These are phyloP conservation scores for Yamadazyma triangularis DNA, from an alignment of 1,139 yeast genomes.

Conservation along the genomic window DNA sequence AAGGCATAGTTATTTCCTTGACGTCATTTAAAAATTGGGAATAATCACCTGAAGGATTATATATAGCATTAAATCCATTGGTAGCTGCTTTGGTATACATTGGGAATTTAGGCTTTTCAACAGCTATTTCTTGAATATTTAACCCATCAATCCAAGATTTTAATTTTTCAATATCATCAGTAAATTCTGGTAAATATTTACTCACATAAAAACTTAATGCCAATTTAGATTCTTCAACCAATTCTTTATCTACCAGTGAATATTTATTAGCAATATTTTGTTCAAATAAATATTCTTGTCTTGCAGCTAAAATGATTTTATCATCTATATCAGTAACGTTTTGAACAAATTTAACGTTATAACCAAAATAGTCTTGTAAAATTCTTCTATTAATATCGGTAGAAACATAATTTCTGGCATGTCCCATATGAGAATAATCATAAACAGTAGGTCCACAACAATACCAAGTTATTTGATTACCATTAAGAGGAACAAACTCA, in stretches of 20 bases:
- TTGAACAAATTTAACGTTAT: constrained; percentile 81
- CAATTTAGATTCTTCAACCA: constrained; percentile 33
- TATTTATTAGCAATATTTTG: constrained; percentile 39
- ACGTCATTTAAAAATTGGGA: constrained; percentile 44
- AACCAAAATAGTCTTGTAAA: constrained; percentile 85
- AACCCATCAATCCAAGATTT: constrained; percentile 42
- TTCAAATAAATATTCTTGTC: constrained; percentile 80
- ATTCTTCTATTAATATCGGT: constrained; percentile 90
- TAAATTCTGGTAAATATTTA: constrained; percentile 52
- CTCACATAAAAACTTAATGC: constrained; percentile 48
- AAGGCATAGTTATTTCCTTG: constrained; percentile 72
- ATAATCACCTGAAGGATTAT: constrained; percentile 13
- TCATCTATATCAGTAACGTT: constrained; percentile 98
- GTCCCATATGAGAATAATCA: constrained; percentile 98
- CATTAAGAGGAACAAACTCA: constrained; percentile 61
- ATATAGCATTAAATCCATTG: constrained; percentile 46
- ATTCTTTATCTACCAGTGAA: constrained; percentile 28
- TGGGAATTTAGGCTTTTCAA: constrained; percentile 71
- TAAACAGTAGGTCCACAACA: constrained; percentile 99
- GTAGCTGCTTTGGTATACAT: constrained; percentile 73
- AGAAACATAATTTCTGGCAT: constrained; percentile 94
- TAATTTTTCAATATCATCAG: constrained; percentile 34
- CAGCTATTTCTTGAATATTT: constrained; percentile 49
- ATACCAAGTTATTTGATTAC: constrained; percentile 82
- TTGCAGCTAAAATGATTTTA: constrained; percentile 89